Base-by-base conservation (phyloP, 805 yeast species). In the Saturnispora hagleri region DNA sequence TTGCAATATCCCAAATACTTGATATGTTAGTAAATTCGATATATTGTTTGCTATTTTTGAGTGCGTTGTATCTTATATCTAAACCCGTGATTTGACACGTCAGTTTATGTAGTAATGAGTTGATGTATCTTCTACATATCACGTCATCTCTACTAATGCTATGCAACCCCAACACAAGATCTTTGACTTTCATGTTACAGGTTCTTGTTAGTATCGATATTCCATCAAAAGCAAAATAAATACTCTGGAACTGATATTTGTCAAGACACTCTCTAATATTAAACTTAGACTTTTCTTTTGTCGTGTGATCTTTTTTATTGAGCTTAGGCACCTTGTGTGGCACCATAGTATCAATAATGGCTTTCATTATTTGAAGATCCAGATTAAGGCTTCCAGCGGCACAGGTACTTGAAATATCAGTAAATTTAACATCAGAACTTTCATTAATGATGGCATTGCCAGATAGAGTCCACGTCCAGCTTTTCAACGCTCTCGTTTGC, bases 11-110 rank as follows among this genome's bases (percentile, higher is more conserved):
- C 46, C 49, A 43, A 18, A 55, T 42, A 42, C 53, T 52, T 20
- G 57, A 50, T 46, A 55, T 36, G 22, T 57, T 58, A 9, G 55
- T 38, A 41, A 58, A 58, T 35, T 57, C 59, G 6, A 55, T 15
- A 13, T 46, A 52, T 3, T 52, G 27, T 33, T 24, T 51, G 6
- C 54, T 43, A 13, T 45, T 15, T 33, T 48, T 36, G 3, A 55
- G 35, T 4, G 12, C 2, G 3, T 33, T 12, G 4, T 50, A 33
- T 24, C 13, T 22, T 13, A 57, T 34, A 12, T 38, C 46, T 5
- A 57, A 35, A 13, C 58, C 53, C 5, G 58, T 47, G 1, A 57
- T 15, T 17, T 53, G 54, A 2, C 52, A 20, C 4, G 59, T 53
- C 18, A 53, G 20, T 35, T 58, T 57, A 33, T 48, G 51, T 15